Evolutionary conservation across 257 asterid species (phyloP).

Genomic region (Primulina eburnea): DNA sequence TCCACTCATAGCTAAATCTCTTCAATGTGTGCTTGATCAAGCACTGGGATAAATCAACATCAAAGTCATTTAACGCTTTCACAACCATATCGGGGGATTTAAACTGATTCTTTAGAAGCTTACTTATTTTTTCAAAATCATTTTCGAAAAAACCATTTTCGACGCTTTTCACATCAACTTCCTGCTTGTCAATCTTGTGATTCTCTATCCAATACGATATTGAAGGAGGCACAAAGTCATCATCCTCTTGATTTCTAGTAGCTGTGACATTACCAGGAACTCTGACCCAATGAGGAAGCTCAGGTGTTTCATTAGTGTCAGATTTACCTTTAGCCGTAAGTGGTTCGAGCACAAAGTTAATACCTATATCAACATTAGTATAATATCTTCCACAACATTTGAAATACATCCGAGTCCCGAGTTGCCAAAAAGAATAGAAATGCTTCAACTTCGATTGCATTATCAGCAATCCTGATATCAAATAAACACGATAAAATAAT

Average conservation of each 20-base stretch:
- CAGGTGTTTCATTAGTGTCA: slow-evolving; percentile 57
- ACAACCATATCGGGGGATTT: slow-evolving; percentile 46
- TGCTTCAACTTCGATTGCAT: slow-evolving; percentile 44
- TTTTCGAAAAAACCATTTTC: slow-evolving; percentile 39
- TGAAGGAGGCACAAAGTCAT: slow-evolving; percentile 83
- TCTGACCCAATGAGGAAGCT: slow-evolving; percentile 77
- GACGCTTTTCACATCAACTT: slow-evolving; percentile 34
- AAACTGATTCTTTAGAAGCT: slow-evolving; percentile 49
- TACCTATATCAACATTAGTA: slow-evolving; percentile 26
- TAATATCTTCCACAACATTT: slow-evolving; percentile 20
- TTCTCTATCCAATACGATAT: slow-evolving; percentile 65
- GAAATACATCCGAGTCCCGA: slow-evolving; percentile 23
- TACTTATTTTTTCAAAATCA: slow-evolving; percentile 60
- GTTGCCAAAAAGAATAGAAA: slow-evolving; percentile 30
- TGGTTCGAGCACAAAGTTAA: slow-evolving; percentile 28
- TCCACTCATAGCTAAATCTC: slow-evolving; percentile 83
- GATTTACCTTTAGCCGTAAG: slow-evolving; percentile 27
- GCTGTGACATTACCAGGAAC: slow-evolving; percentile 20
- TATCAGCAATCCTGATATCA: slow-evolving; percentile 25
- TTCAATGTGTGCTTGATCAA: slow-evolving; percentile 56
- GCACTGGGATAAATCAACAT: slow-evolving; percentile 46
- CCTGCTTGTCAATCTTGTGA: slow-evolving; percentile 32
- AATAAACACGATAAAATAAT: background rate
- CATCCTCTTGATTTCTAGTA: slow-evolving; percentile 32
- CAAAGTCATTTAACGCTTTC: slow-evolving; percentile 45